These are phyloP conservation scores for Gynandropsis gynandra DNA, from an alignment of 345 rosid species.

Conservation along the genomic window DNA sequence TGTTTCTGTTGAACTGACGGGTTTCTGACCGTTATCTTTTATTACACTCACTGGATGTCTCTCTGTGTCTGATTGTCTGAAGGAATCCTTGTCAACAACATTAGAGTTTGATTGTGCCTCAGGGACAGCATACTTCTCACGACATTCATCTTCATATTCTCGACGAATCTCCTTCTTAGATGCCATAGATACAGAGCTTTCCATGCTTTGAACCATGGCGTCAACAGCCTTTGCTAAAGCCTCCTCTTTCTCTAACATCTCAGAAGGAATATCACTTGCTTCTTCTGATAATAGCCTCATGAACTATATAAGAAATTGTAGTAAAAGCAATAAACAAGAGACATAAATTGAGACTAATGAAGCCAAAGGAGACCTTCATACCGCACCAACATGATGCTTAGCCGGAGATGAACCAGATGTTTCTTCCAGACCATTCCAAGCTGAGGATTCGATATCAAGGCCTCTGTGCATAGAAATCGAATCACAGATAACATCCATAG, in stretches of 20 bases:
- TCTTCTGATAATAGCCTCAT: conserved; percentile 80
- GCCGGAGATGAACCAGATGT: conserved; percentile 71
- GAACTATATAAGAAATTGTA: conserved; percentile 43
- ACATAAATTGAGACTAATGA: background rate
- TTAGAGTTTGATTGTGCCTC: conserved; percentile 36
- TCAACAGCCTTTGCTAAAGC: conserved; percentile 81
- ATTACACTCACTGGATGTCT: background rate
- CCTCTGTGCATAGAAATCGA: conserved; percentile 36
- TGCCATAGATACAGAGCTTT: conserved; percentile 40
- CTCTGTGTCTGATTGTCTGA: conserved; percentile 7
- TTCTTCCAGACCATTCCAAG: conserved; percentile 90
- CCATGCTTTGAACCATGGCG: conserved; percentile 45
- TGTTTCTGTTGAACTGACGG: conserved; percentile 13
- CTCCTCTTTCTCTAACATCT: conserved; percentile 45
- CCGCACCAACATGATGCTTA: conserved; percentile 79
- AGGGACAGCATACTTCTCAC: conserved; percentile 44
- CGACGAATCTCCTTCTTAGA: conserved; percentile 64
- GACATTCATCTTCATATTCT: conserved; percentile 65
- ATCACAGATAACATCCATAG: background rate
- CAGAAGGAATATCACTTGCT: conserved; percentile 37
- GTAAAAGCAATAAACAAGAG: background rate
- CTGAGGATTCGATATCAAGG: conserved; percentile 55
- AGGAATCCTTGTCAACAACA: conserved; percentile 14
- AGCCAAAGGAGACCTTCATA: conserved; percentile 28
- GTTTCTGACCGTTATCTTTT: background rate